These are phyloP conservation scores for Barnettozyma californica DNA, from an alignment of 805 yeast genomes.

Conservation along the genomic window DNA sequence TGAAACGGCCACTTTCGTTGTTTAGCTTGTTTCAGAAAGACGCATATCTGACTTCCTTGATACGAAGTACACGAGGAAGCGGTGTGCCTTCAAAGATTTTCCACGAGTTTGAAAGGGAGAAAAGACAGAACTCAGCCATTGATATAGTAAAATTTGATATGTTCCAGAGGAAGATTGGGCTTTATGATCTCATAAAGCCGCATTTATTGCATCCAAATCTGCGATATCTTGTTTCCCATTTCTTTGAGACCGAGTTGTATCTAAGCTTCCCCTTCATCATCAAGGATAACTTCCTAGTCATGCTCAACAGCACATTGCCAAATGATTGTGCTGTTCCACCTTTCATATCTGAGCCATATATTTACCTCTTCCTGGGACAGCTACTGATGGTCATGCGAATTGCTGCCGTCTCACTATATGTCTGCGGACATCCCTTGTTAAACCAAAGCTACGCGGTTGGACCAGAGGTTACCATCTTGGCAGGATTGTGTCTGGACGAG, in stretches of 20 bases:
- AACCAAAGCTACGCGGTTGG: slow-evolving; percentile 2
- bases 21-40: slow-evolving; percentile 8
- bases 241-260: slow-evolving; percentile 5
- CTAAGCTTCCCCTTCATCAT: slow-evolving; percentile 7
- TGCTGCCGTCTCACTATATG: slow-evolving; percentile 13
- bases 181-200: slow-evolving; percentile 3
- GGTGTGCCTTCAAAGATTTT: not conserved
- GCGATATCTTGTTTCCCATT: not conserved
- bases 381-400: slow-evolving; percentile 15
- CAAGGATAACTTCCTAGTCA: slow-evolving; percentile 6
- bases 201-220: not conserved
- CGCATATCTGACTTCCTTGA: slow-evolving; percentile 1
- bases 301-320: slow-evolving; percentile 1
- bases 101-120: slow-evolving; percentile 9
- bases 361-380: slow-evolving; percentile 13
- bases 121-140: slow-evolving; percentile 2
- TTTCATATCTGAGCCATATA: slow-evolving; percentile 1
- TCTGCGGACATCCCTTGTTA: not conserved
- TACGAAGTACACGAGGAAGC: slow-evolving; percentile 1
- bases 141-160: slow-evolving; percentile 3
- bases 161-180: not conserved
- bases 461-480: slow-evolving; percentile 9
- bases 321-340: not conserved
- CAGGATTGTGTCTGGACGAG: slow-evolving; percentile 14
- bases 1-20: slow-evolving; percentile 2